Evolutionary conservation across 495 filamentous ascomycete species (phyloP).

Genomic region (Platismatia glauca): DNA sequence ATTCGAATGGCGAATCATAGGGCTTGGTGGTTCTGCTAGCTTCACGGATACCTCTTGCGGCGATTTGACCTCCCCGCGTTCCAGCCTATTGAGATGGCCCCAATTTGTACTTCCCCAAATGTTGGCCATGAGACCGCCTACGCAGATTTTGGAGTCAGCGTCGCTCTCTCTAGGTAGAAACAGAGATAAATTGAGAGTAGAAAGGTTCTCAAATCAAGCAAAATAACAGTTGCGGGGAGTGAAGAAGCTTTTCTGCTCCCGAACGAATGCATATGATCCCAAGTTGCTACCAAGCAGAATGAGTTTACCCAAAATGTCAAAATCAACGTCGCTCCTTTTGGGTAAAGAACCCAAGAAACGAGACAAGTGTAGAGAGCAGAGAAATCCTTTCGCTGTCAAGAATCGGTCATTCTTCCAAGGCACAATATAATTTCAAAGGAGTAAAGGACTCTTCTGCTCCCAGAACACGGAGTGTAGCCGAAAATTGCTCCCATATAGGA

Average conservation of each 20-base stretch:
- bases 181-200: too few species aligned
- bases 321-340: not conserved
- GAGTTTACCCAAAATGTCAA: not conserved
- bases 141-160: too few species aligned
- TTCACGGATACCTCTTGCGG: slow-evolving; percentile 2
- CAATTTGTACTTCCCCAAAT: slow-evolving; percentile 84
- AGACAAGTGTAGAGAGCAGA: not conserved
- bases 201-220: too few species aligned
- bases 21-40: slow-evolving; percentile 12
- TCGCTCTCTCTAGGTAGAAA: too few species aligned
- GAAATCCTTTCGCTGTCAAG: not conserved
- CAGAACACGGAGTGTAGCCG: too few species aligned
- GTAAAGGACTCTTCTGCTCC: not conserved
- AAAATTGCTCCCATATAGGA: too few species aligned
- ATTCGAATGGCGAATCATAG: slow-evolving; percentile 4
- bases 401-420: not conserved
- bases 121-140: slow-evolving; percentile 82
- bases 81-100: slow-evolving; percentile 62
- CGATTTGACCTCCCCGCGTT: slow-evolving; percentile 41
- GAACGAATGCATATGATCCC: too few species aligned
- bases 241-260: too few species aligned
- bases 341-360: not conserved
- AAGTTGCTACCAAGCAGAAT: too few species aligned
- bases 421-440: too few species aligned
- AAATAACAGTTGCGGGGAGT: too few species aligned